Conservation (phyloP, 495 filamentous ascomycete genomes). For the Lepidopterella palustris region DNA sequence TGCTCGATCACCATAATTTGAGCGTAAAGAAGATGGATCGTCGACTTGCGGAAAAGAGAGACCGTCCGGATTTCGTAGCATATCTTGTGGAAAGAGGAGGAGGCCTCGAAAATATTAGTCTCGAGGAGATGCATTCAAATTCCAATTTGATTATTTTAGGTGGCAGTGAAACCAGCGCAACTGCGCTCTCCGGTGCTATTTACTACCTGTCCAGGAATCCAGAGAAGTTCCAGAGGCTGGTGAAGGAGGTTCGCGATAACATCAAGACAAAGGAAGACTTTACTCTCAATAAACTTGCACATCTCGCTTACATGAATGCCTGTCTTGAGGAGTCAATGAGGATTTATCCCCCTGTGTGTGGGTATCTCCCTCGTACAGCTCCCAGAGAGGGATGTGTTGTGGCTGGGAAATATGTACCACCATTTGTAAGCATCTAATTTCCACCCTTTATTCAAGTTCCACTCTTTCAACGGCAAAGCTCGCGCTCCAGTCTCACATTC, state of each 20-base stretch:
- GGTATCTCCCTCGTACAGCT: background rate
- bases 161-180: constrained; percentile 24
- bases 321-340: constrained; percentile 21
- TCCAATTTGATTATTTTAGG: constrained; percentile 10
- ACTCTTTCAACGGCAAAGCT: too few relatives aligned
- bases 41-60: constrained; percentile 2
- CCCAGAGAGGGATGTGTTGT: constrained; percentile 13
- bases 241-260: constrained; percentile 15
- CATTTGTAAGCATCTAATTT: background rate
- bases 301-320: constrained; percentile 16
- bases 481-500: background rate
- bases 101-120: background rate
- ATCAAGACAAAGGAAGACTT: constrained; percentile 14
- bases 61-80: constrained; percentile 32
- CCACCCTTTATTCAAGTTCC: too few relatives aligned
- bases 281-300: background rate
- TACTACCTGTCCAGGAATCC: constrained; percentile 18
- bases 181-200: constrained; percentile 11
- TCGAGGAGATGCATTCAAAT: constrained; percentile 15
- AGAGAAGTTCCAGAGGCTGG: background rate
- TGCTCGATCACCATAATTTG: constrained; percentile 1
- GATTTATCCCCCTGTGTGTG: constrained; percentile 14
- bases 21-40: constrained; percentile 4
- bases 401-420: constrained; percentile 1
- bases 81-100: constrained; percentile 35